Conservation (phyloP, 2,329 filamentous ascomycete genomes). For the Colletotrichum tropicicola region DNA sequence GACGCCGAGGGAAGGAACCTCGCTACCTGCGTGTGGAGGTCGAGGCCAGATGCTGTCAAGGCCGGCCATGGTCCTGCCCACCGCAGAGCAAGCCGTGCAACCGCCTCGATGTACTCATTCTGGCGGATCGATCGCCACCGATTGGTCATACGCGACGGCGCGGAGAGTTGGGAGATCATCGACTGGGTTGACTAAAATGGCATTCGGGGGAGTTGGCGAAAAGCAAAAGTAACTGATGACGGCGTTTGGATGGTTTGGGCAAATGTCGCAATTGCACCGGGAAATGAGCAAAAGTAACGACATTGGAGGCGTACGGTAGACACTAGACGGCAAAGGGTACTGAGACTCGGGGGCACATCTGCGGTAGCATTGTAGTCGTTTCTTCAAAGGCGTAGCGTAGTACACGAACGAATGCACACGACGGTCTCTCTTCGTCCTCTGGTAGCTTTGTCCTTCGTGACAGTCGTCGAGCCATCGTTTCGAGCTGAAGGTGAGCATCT, state of each 20-base stretch:
- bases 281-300: constrained; percentile 13
- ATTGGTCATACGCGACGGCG: constrained; percentile 73
- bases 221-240: not conserved
- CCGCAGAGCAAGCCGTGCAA: constrained; percentile 71
- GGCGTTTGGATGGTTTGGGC: constrained; percentile 19
- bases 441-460: not conserved
- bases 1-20: constrained; percentile 78
- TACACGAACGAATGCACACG: not conserved
- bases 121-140: constrained; percentile 77
- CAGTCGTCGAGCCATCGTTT: no score
- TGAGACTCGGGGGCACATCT: constrained; percentile 1
- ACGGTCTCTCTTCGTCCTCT: not conserved
- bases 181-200: constrained; percentile 58
- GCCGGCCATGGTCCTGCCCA: constrained; percentile 69
- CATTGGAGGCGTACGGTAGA: not conserved
- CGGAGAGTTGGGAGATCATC: constrained; percentile 69
- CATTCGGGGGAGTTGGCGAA: not conserved
- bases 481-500: no score
- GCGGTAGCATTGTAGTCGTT: constrained; percentile 10
- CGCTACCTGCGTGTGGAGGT: constrained; percentile 79
- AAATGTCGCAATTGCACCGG: constrained; percentile 21
- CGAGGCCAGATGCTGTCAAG: constrained; percentile 64
- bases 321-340: not conserved
- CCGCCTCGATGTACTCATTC: constrained; percentile 69
- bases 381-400: constrained; percentile 5